Percentiles rank a stretch among this genome's conserved stretches.
These are phyloP conservation scores for Coemansia sp. DNA, from an alignment of 192 early-diverging fungal species.

Conservation along the genomic window DNA sequence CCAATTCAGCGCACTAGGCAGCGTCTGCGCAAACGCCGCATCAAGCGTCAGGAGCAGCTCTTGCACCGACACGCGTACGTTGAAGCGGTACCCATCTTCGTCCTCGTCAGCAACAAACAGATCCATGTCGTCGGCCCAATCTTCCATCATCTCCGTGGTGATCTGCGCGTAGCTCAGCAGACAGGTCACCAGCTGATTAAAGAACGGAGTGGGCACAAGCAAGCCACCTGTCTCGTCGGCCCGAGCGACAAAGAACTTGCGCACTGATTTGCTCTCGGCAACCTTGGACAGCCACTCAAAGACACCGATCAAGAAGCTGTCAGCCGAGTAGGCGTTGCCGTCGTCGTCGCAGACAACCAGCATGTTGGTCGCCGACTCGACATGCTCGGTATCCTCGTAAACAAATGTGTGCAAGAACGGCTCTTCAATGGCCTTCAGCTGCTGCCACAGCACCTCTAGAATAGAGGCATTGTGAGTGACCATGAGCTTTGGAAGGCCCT, in stretches of 20 bases:
- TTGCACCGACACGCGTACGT: slow-evolving; percentile 77
- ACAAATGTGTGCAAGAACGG: slow-evolving; percentile 46
- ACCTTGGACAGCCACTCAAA: slow-evolving; percentile 48
- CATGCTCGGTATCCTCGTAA: slow-evolving; percentile 37
- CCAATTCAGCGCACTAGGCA: slow-evolving; percentile 53
- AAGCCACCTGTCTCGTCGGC: neutral
- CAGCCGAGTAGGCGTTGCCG: slow-evolving; percentile 23
- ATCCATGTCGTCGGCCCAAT: slow-evolving; percentile 81
- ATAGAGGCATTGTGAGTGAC: slow-evolving; percentile 16
- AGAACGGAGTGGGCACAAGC: slow-evolving; percentile 41
- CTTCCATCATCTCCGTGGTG: slow-evolving; percentile 71
- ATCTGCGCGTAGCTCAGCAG: slow-evolving; percentile 76
- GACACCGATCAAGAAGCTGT: slow-evolving; percentile 34
- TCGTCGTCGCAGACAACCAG: slow-evolving; percentile 38
- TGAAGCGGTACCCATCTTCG: slow-evolving; percentile 83
- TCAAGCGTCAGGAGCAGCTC: slow-evolving; percentile 67
- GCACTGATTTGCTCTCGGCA: slow-evolving; percentile 26
- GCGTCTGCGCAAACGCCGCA: slow-evolving; percentile 49
- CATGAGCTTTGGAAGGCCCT: slow-evolving; percentile 34
- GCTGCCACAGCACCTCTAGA: slow-evolving; percentile 38
- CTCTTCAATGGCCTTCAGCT: slow-evolving; percentile 33
- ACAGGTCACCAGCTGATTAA: slow-evolving; percentile 58
- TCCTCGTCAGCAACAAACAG: slow-evolving; percentile 90
- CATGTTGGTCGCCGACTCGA: slow-evolving; percentile 32
- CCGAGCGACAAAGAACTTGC: slow-evolving; percentile 35